Evolutionary conservation across 306 rosid genomes (phyloP), one percentile per base, ranked within the genome.

Genomic region (Cercis canadensis): DNA sequence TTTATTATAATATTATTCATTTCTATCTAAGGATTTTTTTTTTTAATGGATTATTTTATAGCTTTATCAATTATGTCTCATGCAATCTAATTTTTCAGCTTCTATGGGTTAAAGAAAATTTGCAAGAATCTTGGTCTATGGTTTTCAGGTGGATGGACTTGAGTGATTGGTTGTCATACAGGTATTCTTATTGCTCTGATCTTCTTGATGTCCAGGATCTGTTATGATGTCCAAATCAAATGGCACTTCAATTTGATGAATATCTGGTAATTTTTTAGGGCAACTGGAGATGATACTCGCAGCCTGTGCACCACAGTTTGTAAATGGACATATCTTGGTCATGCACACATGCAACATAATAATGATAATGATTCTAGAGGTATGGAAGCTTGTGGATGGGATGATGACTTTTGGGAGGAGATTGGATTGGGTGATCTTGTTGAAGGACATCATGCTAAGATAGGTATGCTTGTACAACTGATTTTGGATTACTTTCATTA

Each of bases 331-430:
- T 90, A 94, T 81, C 96, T 94, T 70, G 98, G 97, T 58, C 98
- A 94, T 90, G 97, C 98, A 59, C 98, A 94, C 81, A 87, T 90
- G 95, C 89, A 89, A n/a, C 78, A 83, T 65, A 65, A 67, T 76
- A 81, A 82, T 31, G 95, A 90, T 74, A 83, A 87, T 75, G 78
- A 81, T 54, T 90, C 96, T 39, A 87, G 88, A 73, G 80, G 75
- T 73, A 94, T 94, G 98, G 98, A 90, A 72, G 91, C 97, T 78
- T 86, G 92, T 86, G 99, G 99, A 67, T 94, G 99, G 97, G 97
- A 94, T 80, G 97, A 94, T 78, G 97, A 94, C 50, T 94, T 94
- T 76, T 94, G 89, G 96, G 99, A 94, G 83, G 99, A 94, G 85
- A 91, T 94, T 83, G 99, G 99, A 68, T 83, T 94, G 72, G 92